phyloP scores from a whole-genome alignment of 805 yeast species.

The Cephaloascus albidus region DNA sequence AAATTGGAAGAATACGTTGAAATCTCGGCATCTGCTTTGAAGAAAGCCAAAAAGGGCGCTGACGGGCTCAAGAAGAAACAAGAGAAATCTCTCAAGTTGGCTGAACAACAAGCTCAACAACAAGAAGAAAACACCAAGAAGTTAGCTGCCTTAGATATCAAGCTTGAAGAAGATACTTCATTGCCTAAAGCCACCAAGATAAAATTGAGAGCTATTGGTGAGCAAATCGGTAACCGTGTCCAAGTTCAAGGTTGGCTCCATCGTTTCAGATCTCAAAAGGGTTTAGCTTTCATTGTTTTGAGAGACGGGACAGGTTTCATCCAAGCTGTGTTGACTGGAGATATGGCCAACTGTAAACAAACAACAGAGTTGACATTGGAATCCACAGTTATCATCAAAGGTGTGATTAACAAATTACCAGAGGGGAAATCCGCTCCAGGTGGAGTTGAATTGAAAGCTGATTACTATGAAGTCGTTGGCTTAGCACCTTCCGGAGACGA shows the following conservation, averaged over 20 bases:
- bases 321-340: conserved; percentile 84
- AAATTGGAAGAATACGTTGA: conserved; percentile 52
- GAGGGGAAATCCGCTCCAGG: conserved; percentile 98
- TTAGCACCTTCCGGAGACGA: conserved; percentile 96
- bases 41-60: conserved; percentile 94
- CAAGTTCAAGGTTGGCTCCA: conserved; percentile 92
- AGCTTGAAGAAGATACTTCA: conserved; percentile 62
- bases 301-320: conserved; percentile 93
- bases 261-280: conserved; percentile 88
- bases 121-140: conserved; percentile 68
- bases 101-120: conserved; percentile 45
- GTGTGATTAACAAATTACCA: conserved; percentile 75
- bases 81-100: conserved; percentile 54
- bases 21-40: conserved; percentile 83
- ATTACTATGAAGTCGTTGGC: conserved; percentile 82
- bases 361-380: conserved; percentile 84
- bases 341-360: conserved; percentile 82
- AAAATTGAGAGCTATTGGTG: conserved; percentile 52
- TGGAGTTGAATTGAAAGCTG: conserved; percentile 88
- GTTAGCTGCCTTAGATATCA: conserved; percentile 72
- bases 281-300: conserved; percentile 79
- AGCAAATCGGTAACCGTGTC: conserved; percentile 59
- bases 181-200: conserved; percentile 61
- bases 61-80: conserved; percentile 81
- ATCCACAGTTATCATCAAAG: conserved; percentile 72